These are phyloP conservation scores for Mycena kentingensis DNA, from an alignment of 768 basidiomycete genomes.

Conservation along the genomic window DNA sequence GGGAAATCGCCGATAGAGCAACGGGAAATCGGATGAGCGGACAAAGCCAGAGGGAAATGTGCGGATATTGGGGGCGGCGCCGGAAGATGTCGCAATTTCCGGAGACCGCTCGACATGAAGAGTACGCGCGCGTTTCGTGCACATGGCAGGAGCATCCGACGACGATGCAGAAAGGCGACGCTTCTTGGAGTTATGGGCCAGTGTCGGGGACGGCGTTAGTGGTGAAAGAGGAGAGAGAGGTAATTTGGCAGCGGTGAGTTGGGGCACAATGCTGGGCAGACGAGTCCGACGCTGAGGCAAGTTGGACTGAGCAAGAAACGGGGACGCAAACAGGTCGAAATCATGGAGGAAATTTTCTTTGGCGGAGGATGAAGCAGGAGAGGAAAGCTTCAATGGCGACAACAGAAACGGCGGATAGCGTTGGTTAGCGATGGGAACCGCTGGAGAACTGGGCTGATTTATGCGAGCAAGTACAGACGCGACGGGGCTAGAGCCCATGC, in stretches of 20 bases:
- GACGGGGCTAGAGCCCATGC: no score
- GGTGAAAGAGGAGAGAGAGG: constrained; percentile 26
- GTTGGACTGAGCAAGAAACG: not conserved
- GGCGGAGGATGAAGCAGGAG: not conserved
- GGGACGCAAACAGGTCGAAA: not conserved
- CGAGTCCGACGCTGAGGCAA: not conserved
- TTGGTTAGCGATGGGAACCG: no score
- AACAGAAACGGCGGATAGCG: no score
- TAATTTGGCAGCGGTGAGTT: not conserved
- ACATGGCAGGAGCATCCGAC: constrained; percentile 8
- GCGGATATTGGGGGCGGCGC: constrained; percentile 40
- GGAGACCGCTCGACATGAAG: not conserved
- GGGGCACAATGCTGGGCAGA: not conserved
- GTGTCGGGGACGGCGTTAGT: constrained; percentile 28
- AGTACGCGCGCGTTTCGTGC: constrained; percentile 10
- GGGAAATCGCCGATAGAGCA: constrained; percentile 74
- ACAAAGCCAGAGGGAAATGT: constrained; percentile 53
- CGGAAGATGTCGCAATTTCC: not conserved
- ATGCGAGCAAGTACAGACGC: no score
- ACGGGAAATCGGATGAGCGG: constrained; percentile 51
- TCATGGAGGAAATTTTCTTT: constrained; percentile 3
- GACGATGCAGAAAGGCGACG: constrained; percentile 8
- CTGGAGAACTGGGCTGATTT: no score
- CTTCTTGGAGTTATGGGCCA: constrained; percentile 26
- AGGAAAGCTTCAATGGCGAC: not conserved